Percentiles rank a stretch among this genome's conserved stretches.
These are phyloP conservation scores for Sutorius eximius DNA, from an alignment of 1,284 basidiomycete genomes.

Conservation along the genomic window DNA sequence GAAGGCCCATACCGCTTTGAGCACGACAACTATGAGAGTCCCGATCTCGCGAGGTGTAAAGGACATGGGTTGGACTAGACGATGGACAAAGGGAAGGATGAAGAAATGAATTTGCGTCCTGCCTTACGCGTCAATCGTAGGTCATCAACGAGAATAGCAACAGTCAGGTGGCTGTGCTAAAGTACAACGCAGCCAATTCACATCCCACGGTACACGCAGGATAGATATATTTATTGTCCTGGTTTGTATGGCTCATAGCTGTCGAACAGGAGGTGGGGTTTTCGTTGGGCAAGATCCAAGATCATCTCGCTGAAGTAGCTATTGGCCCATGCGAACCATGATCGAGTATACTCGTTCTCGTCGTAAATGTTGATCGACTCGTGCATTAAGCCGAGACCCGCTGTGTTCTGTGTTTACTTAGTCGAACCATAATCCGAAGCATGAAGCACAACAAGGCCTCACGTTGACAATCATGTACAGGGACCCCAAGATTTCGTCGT, in stretches of 20 bases:
- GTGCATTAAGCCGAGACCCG: constrained; percentile 74
- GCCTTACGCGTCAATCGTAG: constrained; percentile 23
- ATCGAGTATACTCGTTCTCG: constrained; percentile 59
- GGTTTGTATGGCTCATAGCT: constrained; percentile 52
- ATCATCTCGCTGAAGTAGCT: constrained; percentile 81
- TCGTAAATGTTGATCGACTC: constrained; percentile 70
- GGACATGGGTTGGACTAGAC: constrained; percentile 43
- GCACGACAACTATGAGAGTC: constrained; percentile 91
- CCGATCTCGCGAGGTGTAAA: constrained; percentile 75
- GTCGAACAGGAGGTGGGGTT: constrained; percentile 66
- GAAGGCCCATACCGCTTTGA: constrained; percentile 81
- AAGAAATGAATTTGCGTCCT: constrained; percentile 14
- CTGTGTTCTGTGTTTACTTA: constrained; percentile 53
- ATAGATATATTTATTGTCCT: constrained; percentile 30
- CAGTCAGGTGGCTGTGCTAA: constrained; percentile 26
- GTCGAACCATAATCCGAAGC: neutral
- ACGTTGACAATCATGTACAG: constrained; percentile 68
- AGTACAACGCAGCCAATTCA: too few relatives aligned
- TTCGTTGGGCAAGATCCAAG: constrained; percentile 69
- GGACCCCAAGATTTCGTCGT: constrained; percentile 61
- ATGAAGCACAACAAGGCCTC: constrained; percentile 24
- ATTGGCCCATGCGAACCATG: constrained; percentile 84
- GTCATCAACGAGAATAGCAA: constrained; percentile 15
- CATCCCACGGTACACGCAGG: too few relatives aligned
- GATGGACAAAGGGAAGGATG: constrained; percentile 1